A percentile compares a stretch with the other conserved stretches of the same genome.
These are phyloP conservation scores for Rhizoclosmatium sp. DNA, from an alignment of 192 early-diverging fungal genomes.

Conservation along the genomic window DNA sequence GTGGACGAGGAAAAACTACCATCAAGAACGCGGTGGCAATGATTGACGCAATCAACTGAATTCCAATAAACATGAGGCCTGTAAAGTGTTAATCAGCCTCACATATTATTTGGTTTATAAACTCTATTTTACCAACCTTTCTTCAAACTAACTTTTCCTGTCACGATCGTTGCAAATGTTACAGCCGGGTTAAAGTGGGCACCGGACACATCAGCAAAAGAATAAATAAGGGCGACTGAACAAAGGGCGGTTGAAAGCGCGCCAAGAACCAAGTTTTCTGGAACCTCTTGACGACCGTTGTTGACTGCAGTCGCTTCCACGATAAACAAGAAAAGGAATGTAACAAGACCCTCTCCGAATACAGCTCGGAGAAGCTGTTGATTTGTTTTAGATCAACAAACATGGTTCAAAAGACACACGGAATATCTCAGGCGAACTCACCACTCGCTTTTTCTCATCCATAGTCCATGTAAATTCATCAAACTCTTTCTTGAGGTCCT, in stretches of 20 bases:
- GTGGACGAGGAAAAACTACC: slow-evolving; percentile 61
- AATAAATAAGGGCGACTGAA: slow-evolving; percentile 65
- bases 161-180: slow-evolving; percentile 65
- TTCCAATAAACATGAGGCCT: slow-evolving; percentile 64
- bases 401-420: not conserved
- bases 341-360: slow-evolving; percentile 65
- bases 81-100: not conserved
- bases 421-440: slow-evolving; percentile 33
- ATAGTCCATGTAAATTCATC: slow-evolving; percentile 56
- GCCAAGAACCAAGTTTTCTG: slow-evolving; percentile 59
- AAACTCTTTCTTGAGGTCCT: slow-evolving; percentile 55
- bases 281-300: slow-evolving; percentile 57
- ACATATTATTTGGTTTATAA: not conserved
- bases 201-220: slow-evolving; percentile 72
- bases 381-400: not conserved
- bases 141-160: slow-evolving; percentile 61
- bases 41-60: slow-evolving; percentile 62
- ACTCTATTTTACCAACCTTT: slow-evolving; percentile 50
- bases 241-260: slow-evolving; percentile 60
- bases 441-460: slow-evolving; percentile 64
- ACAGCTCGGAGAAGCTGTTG: slow-evolving; percentile 63
- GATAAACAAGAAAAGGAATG: slow-evolving; percentile 69
- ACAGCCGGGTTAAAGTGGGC: slow-evolving; percentile 74
- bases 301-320: slow-evolving; percentile 62
- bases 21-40: slow-evolving; percentile 55